Evolutionary conservation across 2,329 filamentous ascomycete species (phyloP), one percentile per base, ranked within the genome.

Genomic region (Aureobasidium leucospermi): DNA sequence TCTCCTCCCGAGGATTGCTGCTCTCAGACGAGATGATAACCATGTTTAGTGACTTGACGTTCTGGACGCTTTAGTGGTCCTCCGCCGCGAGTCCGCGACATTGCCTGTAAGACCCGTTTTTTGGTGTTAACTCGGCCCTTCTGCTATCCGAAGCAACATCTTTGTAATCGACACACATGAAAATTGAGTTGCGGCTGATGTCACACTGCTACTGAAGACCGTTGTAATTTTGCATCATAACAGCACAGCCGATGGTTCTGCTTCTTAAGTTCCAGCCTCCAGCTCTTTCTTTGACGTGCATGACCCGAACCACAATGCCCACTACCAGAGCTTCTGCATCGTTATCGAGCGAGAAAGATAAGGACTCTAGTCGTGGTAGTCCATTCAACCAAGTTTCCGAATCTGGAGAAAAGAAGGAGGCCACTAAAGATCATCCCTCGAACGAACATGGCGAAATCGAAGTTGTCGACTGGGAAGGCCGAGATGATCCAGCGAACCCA

Each of bases 401-500:
- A 23, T 3, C 23, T 31, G 49, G 34, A 9, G 38, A 41, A 34
- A 42, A 31, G 23, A 39, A 53, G 28, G 42, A 46, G 16, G 42
- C 42, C 9, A 46, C 42, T 28, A 34, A 36, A 11, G 29, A 56
- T 16, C 39, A 23, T 43, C 52, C 41, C 9, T 36, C 39, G 28
- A 46, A 56, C 19, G 55, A 39, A 42, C 11, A 58, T 45, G 53
- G 53, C 43, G 43, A 48, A 31, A 49, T 58, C n/a, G 55, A 60
- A 28, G 16, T 57, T 29, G 51, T 57, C 16, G 64, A 66, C 19
- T 66, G 65, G 65, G 49, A 66, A 45, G 64, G 65, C 15, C 65
- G 61, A 5, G 63, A 65, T 31, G 65, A 66, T 58, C 62, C 63
- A 1, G 64, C 63, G 19, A 66, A 65, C 38, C 64, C 65, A 32